Evolutionary conservation across 1,139 yeast species (phyloP), one percentile per base, ranked within the genome.

Genomic region (Magnusiomyces fungicola): DNA sequence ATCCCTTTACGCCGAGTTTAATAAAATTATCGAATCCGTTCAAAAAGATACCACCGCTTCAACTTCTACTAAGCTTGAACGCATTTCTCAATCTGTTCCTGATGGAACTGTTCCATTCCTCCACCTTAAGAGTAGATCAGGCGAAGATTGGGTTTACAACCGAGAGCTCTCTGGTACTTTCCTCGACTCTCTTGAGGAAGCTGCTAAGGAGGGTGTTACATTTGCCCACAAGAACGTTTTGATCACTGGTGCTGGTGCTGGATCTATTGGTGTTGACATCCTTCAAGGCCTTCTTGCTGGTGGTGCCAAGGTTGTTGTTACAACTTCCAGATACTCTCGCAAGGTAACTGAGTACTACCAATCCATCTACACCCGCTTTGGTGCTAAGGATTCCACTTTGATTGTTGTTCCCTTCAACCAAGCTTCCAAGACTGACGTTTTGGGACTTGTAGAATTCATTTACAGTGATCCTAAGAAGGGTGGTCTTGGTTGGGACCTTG

Each of bases 321-420:
- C 98, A 44, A 92, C 98, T 49, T 89, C 97, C 32, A 80, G 97
- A 69, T 92, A 85, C 79, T 86, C 96, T 58, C 87, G 87, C 74
- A 79, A 83, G 69, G 96, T 89, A 43, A 90, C 97, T 51, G 97
- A 92, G 69, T 90, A 82, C 73, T 92, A 90, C 73, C 98, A 92
- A 75, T 78, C 86, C 59, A 78, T 90, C 74, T 92, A 92, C 71
- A 83, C 97, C 50, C 81, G 94, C 65, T 84, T 76, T 61, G 98
- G 98, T 73, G 86, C 96, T 53, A 71, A 85, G 56, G 97, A 96
- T 40, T 85, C 96, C 50, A 81, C 90, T 56, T 79, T 92, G 67
- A 83, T 87, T 61, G 97, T 92, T 60, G 98, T 92, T 61, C 98
- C 98, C 58, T 92, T 92, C 78, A 92, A 92, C 76, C 97, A 92